Conservation (phyloP, 2,329 filamentous ascomycete species). For the Fusarium haematococcum region DNA sequence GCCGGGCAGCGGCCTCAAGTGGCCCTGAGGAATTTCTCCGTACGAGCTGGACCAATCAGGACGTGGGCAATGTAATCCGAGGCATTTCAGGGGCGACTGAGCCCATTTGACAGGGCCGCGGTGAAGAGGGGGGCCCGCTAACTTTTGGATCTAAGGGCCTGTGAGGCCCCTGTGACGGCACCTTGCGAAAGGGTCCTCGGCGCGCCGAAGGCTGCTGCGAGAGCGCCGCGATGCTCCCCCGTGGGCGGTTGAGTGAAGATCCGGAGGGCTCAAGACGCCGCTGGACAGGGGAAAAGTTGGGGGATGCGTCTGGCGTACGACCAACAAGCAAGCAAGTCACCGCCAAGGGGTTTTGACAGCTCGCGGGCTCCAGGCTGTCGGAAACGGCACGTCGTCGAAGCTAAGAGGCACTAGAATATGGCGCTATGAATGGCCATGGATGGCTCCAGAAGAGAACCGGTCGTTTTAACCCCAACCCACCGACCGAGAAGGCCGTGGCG, state of each 20-base stretch:
- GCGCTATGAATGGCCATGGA: slow-evolving; percentile 17
- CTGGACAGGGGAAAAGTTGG: not conserved
- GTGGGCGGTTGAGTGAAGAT: slow-evolving; percentile 6
- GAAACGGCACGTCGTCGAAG: slow-evolving; percentile 35
- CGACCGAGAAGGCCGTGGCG: slow-evolving; percentile 15
- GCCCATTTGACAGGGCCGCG: slow-evolving; percentile 43
- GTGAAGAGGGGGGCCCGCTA: slow-evolving; percentile 36
- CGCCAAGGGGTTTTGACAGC: slow-evolving; percentile 14
- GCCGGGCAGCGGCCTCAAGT: slow-evolving; percentile 37
- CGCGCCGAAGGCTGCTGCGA: not conserved
- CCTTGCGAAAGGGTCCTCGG: slow-evolving; percentile 27
- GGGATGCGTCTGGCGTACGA: not conserved
- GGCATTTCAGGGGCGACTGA: slow-evolving; percentile 40
- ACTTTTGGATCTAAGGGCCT: slow-evolving; percentile 25
- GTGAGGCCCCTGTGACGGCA: slow-evolving; percentile 35
- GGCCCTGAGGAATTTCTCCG: slow-evolving; percentile 38
- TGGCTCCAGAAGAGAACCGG: slow-evolving; percentile 22
- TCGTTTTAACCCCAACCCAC: slow-evolving; percentile 34
- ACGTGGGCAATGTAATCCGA: slow-evolving; percentile 44
- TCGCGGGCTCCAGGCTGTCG: slow-evolving; percentile 24
- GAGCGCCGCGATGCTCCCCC: not conserved
- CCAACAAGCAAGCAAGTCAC: not conserved
- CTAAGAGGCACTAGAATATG: slow-evolving; percentile 35
- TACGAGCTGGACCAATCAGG: slow-evolving; percentile 38
- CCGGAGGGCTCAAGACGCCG: not conserved